Percentiles rank a stretch among this genome's conserved stretches.
Conservation (phyloP, 2,329 filamentous ascomycete genomes). For the Massarina eburnea region DNA sequence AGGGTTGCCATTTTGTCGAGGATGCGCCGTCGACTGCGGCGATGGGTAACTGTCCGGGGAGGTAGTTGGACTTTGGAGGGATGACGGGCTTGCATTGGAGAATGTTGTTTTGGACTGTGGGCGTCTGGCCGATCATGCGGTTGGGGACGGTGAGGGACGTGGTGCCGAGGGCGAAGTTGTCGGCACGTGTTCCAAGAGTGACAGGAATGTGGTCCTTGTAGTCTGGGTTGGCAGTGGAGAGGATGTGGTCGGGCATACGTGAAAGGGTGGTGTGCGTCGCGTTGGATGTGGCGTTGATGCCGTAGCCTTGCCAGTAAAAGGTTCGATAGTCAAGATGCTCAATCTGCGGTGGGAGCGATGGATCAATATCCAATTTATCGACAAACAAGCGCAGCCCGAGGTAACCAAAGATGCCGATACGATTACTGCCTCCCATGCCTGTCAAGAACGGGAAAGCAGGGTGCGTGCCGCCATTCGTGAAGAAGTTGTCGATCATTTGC, state of each 20-base stretch:
- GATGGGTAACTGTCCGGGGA: slow-evolving; percentile 69
- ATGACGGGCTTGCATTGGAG: slow-evolving; percentile 60
- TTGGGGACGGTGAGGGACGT: slow-evolving; percentile 60
- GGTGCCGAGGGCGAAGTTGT: slow-evolving; percentile 53
- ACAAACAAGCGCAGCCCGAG: slow-evolving; percentile 64
- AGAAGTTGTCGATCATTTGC: slow-evolving; percentile 63
- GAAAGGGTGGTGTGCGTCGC: slow-evolving; percentile 65
- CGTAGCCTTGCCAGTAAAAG: slow-evolving; percentile 68
- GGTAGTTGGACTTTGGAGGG: slow-evolving; percentile 36
- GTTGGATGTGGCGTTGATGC: slow-evolving; percentile 63
- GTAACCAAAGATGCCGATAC: slow-evolving; percentile 68
- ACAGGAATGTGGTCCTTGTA: slow-evolving; percentile 62
- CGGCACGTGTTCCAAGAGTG: slow-evolving; percentile 52
- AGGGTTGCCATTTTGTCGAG: slow-evolving; percentile 68
- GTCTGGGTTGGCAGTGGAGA: slow-evolving; percentile 56
- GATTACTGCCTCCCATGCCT: slow-evolving; percentile 68
- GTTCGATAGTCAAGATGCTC: slow-evolving; percentile 61
- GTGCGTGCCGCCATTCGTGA: slow-evolving; percentile 65
- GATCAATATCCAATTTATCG: slow-evolving; percentile 63
- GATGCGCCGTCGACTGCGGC: slow-evolving; percentile 67
- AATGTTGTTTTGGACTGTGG: slow-evolving; percentile 62
- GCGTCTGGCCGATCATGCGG: slow-evolving; percentile 56
- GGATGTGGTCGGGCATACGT: slow-evolving; percentile 50
- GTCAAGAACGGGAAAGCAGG: slow-evolving; percentile 73
- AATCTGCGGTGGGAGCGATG: slow-evolving; percentile 67